phyloP scores from a whole-genome alignment of 108 stramenopile species.

The Fragilaria crotonensis region DNA sequence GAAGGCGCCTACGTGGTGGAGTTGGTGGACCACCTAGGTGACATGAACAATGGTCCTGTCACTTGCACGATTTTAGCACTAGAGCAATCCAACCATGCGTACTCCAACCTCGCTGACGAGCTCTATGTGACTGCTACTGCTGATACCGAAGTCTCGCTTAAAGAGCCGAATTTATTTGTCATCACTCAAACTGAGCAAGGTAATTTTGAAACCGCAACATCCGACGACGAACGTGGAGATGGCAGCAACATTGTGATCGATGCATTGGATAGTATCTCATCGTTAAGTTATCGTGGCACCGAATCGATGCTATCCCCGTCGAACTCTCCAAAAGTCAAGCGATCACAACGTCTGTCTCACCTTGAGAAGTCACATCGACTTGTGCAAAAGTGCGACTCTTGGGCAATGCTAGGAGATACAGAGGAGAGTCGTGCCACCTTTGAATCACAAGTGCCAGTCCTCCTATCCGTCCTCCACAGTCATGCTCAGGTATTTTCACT shows the following conservation, averaged over 20 bases:
- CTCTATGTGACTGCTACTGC: no score
- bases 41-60: background rate
- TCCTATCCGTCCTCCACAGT: background rate
- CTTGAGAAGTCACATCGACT: constrained; percentile 50
- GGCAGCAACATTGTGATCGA: constrained; percentile 21
- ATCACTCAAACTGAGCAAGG: no score
- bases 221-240: background rate
- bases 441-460: constrained; percentile 5
- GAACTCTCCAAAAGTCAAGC: background rate
- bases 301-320: background rate
- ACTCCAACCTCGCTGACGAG: background rate
- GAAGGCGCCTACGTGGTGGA: constrained; percentile 41
- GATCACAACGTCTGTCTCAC: constrained; percentile 21
- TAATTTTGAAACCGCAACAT: no score
- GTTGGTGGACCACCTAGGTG: constrained; percentile 20
- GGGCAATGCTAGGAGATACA: constrained; percentile 57
- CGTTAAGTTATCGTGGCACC: background rate
- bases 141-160: no score
- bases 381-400: constrained; percentile 55
- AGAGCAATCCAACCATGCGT: constrained; percentile 16
- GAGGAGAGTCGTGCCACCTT: constrained; percentile 26
- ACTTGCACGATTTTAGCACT: constrained; percentile 7
- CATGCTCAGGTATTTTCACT: constrained; percentile 18
- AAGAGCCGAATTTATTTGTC: no score
- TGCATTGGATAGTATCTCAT: constrained; percentile 51